Conservation (phyloP, 331 rosid species). For the Phaseolus coccineus region DNA sequence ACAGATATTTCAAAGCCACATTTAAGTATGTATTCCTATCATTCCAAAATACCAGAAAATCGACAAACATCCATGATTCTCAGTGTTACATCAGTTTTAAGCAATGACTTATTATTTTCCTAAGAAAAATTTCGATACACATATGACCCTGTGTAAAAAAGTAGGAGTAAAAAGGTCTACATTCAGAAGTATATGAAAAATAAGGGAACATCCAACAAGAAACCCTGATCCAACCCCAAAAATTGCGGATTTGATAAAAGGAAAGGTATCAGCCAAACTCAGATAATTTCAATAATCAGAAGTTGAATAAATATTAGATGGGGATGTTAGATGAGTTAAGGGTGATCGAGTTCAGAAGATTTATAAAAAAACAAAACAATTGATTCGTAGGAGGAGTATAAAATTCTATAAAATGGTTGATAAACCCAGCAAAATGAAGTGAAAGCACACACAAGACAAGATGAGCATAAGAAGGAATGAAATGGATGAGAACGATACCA, state of each 20-base stretch:
- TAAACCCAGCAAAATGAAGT: background rate
- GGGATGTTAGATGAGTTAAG: background rate
- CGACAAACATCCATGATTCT: background rate
- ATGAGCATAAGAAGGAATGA: background rate
- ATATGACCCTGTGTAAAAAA: constrained; percentile 10
- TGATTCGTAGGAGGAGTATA: background rate
- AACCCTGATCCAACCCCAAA: constrained; percentile 20
- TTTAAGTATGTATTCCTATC: constrained; percentile 20
- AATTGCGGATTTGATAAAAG: background rate
- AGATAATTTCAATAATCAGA: constrained; percentile 15
- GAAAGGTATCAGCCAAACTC: background rate
- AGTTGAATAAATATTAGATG: background rate
- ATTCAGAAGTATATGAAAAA: background rate
- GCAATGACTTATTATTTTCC: background rate
- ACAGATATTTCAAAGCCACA: constrained; percentile 16
- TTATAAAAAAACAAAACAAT: background rate
- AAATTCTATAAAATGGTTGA: background rate
- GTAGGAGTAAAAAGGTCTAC: background rate
- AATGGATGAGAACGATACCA: constrained; percentile 31
- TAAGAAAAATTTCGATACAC: background rate
- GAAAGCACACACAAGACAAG: constrained; percentile 6
- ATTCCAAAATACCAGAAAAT: constrained; percentile 9
- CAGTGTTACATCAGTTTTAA: background rate
- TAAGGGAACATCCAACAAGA: constrained; percentile 18
- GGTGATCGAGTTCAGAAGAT: background rate